Conservation (phyloP, 2,329 filamentous ascomycete species). For the Zelopaecilomyces penicillatus region DNA sequence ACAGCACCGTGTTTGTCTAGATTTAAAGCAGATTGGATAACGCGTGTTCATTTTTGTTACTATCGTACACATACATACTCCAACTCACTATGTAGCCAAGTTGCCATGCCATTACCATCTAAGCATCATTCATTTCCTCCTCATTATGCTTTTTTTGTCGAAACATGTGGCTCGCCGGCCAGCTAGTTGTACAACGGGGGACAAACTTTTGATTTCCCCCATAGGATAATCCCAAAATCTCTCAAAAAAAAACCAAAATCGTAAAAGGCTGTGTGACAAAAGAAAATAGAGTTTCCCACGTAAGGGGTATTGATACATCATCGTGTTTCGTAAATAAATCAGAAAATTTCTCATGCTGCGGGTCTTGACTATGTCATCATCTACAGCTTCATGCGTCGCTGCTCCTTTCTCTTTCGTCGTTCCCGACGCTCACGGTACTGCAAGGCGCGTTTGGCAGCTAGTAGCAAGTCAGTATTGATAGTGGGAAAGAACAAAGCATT, state of each 20-base stretch:
- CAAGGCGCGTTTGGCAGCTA: constrained; percentile 26
- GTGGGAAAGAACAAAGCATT: not conserved
- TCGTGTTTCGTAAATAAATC: constrained; percentile 4
- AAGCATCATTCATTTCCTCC: too few relatives aligned
- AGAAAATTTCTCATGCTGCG: not conserved
- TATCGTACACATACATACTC: too few relatives aligned
- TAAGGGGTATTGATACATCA: not conserved
- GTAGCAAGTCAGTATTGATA: constrained; percentile 8
- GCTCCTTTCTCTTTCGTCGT: constrained; percentile 29
- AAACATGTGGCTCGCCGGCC: too few relatives aligned
- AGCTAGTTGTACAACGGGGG: too few relatives aligned
- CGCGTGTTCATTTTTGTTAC: too few relatives aligned
- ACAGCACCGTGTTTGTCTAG: too few relatives aligned
- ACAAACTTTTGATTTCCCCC: too few relatives aligned
- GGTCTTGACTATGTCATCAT: not conserved
- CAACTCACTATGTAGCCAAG: too few relatives aligned
- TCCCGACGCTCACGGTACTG: constrained; percentile 30
- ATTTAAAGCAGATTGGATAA: too few relatives aligned
- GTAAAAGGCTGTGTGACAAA: not conserved
- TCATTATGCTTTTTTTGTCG: too few relatives aligned
- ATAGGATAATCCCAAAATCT: too few relatives aligned
- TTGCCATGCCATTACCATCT: too few relatives aligned
- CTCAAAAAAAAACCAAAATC: not conserved
- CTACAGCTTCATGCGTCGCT: constrained; percentile 28
- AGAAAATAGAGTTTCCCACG: not conserved